A percentile compares a stretch with the other conserved stretches of the same genome.
These are phyloP conservation scores for Tephrocybe sp. DNA, from an alignment of 768 basidiomycete genomes.

Conservation along the genomic window DNA sequence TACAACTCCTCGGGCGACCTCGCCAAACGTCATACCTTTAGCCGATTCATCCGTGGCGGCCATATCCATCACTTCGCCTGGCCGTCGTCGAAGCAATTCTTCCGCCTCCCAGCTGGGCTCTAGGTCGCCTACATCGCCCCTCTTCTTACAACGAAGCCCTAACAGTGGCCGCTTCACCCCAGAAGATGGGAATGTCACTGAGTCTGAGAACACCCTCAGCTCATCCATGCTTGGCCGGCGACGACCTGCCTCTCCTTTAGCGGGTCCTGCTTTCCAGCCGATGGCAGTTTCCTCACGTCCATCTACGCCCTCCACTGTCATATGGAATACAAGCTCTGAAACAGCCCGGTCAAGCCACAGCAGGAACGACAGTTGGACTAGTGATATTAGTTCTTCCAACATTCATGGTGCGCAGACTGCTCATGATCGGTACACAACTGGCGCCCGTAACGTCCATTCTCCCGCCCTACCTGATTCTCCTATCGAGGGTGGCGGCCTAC, in stretches of 20 bases:
- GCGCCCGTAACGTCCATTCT: slow-evolving; percentile 51
- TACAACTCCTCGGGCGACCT: slow-evolving; percentile 79
- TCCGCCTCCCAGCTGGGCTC: slow-evolving; percentile 50
- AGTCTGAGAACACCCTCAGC: slow-evolving; percentile 46
- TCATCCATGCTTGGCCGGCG: slow-evolving; percentile 58
- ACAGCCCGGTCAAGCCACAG: slow-evolving; percentile 43
- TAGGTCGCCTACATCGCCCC: slow-evolving; percentile 46
- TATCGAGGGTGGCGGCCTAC: slow-evolving; percentile 36
- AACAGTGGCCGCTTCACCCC: slow-evolving; percentile 66
- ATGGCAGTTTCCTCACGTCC: slow-evolving; percentile 65
- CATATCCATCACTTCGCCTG: slow-evolving; percentile 34
- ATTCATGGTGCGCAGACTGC: slow-evolving; percentile 26
- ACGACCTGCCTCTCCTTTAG: slow-evolving; percentile 73
- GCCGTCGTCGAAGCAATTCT: slow-evolving; percentile 54
- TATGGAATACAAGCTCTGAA: slow-evolving; percentile 55
- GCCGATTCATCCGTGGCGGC: slow-evolving; percentile 29
- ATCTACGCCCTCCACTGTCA: slow-evolving; percentile 69
- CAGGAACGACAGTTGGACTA: slow-evolving; percentile 61
- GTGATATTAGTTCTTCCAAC: slow-evolving; percentile 37
- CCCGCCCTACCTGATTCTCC: slow-evolving; percentile 65
- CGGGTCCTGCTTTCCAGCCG: slow-evolving; percentile 59
- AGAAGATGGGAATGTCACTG: slow-evolving; percentile 41
- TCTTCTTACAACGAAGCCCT: slow-evolving; percentile 59
- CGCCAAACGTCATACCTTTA: slow-evolving; percentile 47
- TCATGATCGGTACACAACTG: slow-evolving; percentile 41